Conservation (phyloP, 345 rosid genomes). For the Camelina sativa region DNA sequence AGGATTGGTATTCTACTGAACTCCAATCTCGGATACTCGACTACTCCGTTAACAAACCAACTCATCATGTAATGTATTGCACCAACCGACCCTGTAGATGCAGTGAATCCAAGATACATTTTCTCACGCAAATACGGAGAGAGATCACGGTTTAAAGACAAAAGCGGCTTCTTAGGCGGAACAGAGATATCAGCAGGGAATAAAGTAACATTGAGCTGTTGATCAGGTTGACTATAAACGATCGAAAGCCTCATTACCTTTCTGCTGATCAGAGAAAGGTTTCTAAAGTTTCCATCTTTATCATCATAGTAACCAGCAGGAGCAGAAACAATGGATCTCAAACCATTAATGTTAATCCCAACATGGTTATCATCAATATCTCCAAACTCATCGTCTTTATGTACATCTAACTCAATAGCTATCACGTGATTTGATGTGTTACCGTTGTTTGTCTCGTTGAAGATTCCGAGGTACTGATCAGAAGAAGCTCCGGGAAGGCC, state of each 20-base stretch:
- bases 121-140: conserved; percentile 45
- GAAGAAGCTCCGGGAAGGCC: conserved; percentile 47
- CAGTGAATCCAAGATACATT: conserved; percentile 66
- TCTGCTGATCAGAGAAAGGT: conserved; percentile 38
- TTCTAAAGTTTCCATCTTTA: conserved; percentile 28
- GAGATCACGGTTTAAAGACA: conserved; percentile 54
- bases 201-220: conserved; percentile 52
- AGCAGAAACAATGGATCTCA: conserved; percentile 45
- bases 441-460: conserved; percentile 48
- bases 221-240: conserved; percentile 51
- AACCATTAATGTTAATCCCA: conserved; percentile 58
- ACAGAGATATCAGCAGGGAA: conserved; percentile 44
- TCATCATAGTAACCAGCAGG: conserved; percentile 52
- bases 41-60: conserved; percentile 52
- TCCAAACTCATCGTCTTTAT: conserved; percentile 45
- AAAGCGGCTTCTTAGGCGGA: conserved; percentile 45
- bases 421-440: conserved; percentile 52
- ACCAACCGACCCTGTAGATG: conserved; percentile 51
- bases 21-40: conserved; percentile 44
- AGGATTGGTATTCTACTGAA: conserved; percentile 42
- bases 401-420: conserved; percentile 62
- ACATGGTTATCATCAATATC: conserved; percentile 64
- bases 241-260: conserved; percentile 54
- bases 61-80: conserved; percentile 60
- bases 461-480: conserved; percentile 54